Evolutionary conservation across 2,329 filamentous ascomycete genomes (phyloP), one percentile per base, ranked within the genome.

Genomic region (Lecanicillium sp.): DNA sequence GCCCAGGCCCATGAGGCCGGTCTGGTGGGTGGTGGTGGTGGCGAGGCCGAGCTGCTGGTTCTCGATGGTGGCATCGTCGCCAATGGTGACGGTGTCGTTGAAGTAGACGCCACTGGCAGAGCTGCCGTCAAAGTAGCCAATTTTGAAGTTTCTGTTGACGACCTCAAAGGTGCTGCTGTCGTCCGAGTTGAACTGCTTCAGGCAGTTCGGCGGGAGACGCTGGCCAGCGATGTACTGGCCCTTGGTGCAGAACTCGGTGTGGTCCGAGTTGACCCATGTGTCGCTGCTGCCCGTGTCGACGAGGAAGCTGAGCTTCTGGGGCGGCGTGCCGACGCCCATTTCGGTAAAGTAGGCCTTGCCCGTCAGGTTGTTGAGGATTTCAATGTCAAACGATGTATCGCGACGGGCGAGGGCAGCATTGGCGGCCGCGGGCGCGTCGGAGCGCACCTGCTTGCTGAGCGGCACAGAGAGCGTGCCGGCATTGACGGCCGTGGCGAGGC

Each of bases 231-330:
- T 3, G 30, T 11, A 5, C 30, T 17, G 15, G 17, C 10, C 13
- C 33, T 59, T 64, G 12, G 55, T 55, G 57, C 87, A 94, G 22
- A 84, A 61, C 4, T 56, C 48, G 1, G 84, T 87, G 36, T 62
- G 61, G 12, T 70, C 65, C 4, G 79, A 75, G 44, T 72, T 59
- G 30, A 80, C 61, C 76, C 77, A 81, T 4, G 76, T 69, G 51
- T 81, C 78, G 46, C 72, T 77, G 54, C 73, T 79, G 19, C 77
- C 78, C 3, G 77, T 81, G 55, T 81, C 77, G 45, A 81, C 65
- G 38, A 74, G 63, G 48, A 81, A 62, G 38, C 57, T 64, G 36
- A 79, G 55, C 3, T 57, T 54, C 55, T 81, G 77, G 1, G 64
- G 60, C 1, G 78, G 78, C 0, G 75, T 78, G 36, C 78, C 78